Conservation (phyloP, 257 asterid genomes). For the Nyctanthes arbortristis region DNA sequence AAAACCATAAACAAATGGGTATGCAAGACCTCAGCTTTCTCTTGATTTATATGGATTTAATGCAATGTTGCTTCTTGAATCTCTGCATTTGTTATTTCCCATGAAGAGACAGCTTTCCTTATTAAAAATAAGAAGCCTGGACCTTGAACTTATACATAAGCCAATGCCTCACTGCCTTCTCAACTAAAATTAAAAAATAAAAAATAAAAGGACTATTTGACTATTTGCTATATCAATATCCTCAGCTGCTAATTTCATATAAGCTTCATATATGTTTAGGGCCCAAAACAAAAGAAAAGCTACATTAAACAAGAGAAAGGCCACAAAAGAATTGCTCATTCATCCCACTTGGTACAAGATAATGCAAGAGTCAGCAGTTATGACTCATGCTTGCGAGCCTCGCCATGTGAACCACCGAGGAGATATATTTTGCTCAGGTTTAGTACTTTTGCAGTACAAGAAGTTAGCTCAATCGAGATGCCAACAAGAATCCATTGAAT, state of each 20-base stretch:
- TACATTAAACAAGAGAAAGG: not conserved
- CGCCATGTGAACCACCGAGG: slow-evolving; percentile 1
- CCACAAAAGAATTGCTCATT: not conserved
- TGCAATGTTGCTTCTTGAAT: not conserved
- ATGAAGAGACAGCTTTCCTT: not conserved
- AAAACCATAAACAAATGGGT: not conserved
- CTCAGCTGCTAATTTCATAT: not conserved
- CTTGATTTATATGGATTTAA: not conserved
- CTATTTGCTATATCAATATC: not conserved
- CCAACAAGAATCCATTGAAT: not conserved
- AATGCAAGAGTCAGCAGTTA: not conserved
- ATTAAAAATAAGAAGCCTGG: not conserved
- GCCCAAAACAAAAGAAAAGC: not conserved
- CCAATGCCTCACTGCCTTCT: not conserved
- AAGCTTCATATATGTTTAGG: not conserved
- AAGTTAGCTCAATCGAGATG: not conserved
- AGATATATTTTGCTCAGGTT: not conserved
- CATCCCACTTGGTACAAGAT: not conserved
- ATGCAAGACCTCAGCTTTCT: not conserved
- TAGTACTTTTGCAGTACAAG: slow-evolving; percentile 1
- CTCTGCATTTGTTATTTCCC: not conserved
- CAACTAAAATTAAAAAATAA: not conserved
- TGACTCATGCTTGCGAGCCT: not conserved
- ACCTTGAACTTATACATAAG: not conserved
- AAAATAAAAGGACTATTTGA: not conserved